phyloP scores from a whole-genome alignment of 2,329 filamentous ascomycete genomes.

The Geosmithia flava region DNA sequence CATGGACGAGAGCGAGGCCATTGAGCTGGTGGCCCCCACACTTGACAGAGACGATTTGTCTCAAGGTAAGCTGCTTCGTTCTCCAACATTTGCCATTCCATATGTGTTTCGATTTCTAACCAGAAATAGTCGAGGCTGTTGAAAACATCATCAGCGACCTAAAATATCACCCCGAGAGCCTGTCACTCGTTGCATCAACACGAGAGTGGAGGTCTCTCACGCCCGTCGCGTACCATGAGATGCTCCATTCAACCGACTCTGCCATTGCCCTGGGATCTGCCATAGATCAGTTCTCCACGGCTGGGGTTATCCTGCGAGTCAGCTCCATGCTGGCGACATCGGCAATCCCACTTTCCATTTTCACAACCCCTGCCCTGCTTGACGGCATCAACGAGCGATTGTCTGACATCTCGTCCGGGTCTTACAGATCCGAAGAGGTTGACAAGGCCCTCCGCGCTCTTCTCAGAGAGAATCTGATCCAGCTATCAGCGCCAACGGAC shows the following conservation, averaged over 20 bases:
- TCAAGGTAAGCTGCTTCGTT: conserved; percentile 6
- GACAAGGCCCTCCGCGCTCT: no score
- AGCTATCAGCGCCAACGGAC: conserved; percentile 7
- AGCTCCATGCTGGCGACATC: conserved; percentile 12
- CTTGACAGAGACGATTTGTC: conserved; percentile 4
- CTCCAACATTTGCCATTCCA: no score
- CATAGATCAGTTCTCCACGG: conserved; percentile 11
- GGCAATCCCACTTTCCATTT: conserved; percentile 9
- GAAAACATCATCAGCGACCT: conserved; percentile 6
- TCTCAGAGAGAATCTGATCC: conserved; percentile 12
- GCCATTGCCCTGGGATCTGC: conserved; percentile 8
- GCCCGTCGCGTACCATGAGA: neutral
- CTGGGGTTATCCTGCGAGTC: conserved; percentile 9
- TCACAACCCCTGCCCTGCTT: conserved; percentile 5
- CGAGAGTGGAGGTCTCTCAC: conserved; percentile 7
- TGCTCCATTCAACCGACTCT: conserved; percentile 4
- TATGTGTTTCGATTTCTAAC: no score
- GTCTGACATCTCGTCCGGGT: no score
- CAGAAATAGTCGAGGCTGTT: conserved; percentile 7
- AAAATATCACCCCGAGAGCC: conserved; percentile 8
- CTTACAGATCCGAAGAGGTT: no score
- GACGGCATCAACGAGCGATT: no score
- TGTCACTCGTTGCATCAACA: conserved; percentile 9
- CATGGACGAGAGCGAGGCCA: conserved; percentile 9
- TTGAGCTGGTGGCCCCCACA: conserved; percentile 6